Evolutionary conservation across 306 rosid genomes (phyloP).

Genomic region (Hippophae gyantsensis): DNA sequence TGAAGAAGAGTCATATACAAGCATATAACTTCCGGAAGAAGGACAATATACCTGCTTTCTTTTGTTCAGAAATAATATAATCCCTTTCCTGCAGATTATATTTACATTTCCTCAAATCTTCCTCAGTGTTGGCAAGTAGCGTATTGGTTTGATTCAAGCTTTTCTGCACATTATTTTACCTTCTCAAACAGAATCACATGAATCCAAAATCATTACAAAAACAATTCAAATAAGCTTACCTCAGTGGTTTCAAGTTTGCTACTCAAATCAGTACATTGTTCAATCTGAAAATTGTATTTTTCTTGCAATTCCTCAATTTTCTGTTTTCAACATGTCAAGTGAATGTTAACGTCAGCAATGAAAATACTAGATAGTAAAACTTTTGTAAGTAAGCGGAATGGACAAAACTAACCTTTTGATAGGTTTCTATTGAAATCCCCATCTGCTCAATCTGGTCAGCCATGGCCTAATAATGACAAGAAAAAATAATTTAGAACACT

Average conservation of each 20-base stretch:
- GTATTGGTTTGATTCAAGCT: constrained; percentile 52
- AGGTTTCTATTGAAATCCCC: constrained; percentile 52
- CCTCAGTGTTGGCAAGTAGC: constrained; percentile 58
- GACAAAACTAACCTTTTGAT: constrained; percentile 61
- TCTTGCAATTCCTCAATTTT: constrained; percentile 65
- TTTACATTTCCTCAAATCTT: constrained; percentile 60
- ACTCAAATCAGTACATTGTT: constrained; percentile 57
- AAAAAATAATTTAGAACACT: too few species aligned
- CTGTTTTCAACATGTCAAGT: constrained; percentile 28
- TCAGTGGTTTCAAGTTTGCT: constrained; percentile 70
- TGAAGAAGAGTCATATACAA: not conserved
- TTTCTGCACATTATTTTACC: constrained; percentile 39
- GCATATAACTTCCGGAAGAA: too few species aligned
- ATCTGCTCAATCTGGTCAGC: constrained; percentile 90
- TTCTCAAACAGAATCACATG: constrained; percentile 3
- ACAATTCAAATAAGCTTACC: constrained; percentile 32
- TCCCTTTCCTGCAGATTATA: constrained; percentile 60
- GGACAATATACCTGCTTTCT: constrained; percentile 60
- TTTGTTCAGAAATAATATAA: constrained; percentile 72
- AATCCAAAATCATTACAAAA: constrained; percentile 3
- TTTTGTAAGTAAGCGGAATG: not conserved
- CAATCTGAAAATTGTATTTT: constrained; percentile 52
- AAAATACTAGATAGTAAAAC: not conserved
- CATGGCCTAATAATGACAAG: constrained; percentile 52
- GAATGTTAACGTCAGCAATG: constrained; percentile 8